These are phyloP conservation scores for Sordariomycetes sp. DNA, from an alignment of 2,329 filamentous ascomycete genomes.

Conservation along the genomic window DNA sequence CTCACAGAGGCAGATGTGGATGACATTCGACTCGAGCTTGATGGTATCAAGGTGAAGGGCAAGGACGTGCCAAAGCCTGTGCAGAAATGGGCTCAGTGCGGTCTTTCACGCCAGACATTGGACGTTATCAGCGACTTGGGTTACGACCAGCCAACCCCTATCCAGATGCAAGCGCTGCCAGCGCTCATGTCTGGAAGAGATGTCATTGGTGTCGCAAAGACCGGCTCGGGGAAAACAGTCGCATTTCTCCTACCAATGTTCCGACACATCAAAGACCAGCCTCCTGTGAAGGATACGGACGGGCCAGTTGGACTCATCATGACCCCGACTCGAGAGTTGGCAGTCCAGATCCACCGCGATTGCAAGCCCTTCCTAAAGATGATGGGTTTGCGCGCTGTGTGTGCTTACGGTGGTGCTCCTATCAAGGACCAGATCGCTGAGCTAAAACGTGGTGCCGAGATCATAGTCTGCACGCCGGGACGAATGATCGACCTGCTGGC, in stretches of 20 bases:
- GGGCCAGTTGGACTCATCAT: constrained; percentile 84
- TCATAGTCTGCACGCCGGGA: constrained; percentile 90
- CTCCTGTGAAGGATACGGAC: constrained; percentile 70
- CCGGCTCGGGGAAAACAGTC: constrained; percentile 93
- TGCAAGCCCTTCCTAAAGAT: constrained; percentile 91
- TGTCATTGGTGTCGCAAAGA: constrained; percentile 94
- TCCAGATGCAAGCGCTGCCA: constrained; percentile 91
- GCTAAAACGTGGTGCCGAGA: constrained; percentile 87
- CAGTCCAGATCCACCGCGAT: constrained; percentile 87
- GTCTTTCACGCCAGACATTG: constrained; percentile 75
- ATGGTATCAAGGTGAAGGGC: constrained; percentile 89
- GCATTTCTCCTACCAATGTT: constrained; percentile 97
- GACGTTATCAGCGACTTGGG: constrained; percentile 75
- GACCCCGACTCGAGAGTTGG: constrained; percentile 89
- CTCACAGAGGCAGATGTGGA: constrained; percentile 80
- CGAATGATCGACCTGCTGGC: constrained; percentile 92
- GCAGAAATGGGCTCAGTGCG: constrained; percentile 93
- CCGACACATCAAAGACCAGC: constrained; percentile 91
- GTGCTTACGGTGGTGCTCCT: constrained; percentile 88
- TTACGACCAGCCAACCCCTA: constrained; percentile 84
- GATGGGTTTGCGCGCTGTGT: constrained; percentile 76
- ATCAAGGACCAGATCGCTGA: constrained; percentile 98
- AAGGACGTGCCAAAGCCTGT: constrained; percentile 88
- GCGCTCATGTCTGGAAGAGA: constrained; percentile 94
- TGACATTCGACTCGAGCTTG: constrained; percentile 75